Conservation (phyloP, 2,329 filamentous ascomycete genomes). For the Helicocarpus griseus region DNA sequence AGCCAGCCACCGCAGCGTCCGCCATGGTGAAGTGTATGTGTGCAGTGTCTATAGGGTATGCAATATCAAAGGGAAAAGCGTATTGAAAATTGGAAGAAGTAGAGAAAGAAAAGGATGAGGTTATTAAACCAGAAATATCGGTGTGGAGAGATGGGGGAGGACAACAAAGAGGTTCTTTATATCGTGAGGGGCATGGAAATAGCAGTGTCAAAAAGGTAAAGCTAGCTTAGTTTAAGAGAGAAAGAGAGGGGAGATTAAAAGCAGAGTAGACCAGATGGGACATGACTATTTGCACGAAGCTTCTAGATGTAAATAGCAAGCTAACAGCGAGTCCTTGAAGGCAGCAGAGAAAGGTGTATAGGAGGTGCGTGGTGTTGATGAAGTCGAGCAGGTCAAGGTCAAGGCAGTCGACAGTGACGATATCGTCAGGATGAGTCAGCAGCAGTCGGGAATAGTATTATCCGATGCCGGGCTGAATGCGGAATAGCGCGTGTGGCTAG, state of each 20-base stretch:
- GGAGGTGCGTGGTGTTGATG: neutral
- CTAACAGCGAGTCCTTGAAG: too few relatives aligned
- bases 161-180: neutral
- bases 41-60: neutral
- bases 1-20: constrained; percentile 60
- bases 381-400: neutral
- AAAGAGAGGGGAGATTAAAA: neutral
- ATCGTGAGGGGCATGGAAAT: neutral
- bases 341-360: too few relatives aligned
- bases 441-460: neutral
- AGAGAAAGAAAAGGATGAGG: too few relatives aligned
- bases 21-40: constrained; percentile 45
- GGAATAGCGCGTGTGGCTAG: neutral
- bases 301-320: too few relatives aligned
- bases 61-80: too few relatives aligned
- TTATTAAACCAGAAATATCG: neutral
- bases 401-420: neutral
- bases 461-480: neutral
- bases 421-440: neutral
- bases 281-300: too few relatives aligned
- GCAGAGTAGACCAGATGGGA: too few relatives aligned
- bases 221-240: too few relatives aligned
- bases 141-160: neutral
- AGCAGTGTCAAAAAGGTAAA: too few relatives aligned
- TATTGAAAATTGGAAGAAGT: too few relatives aligned